Percentiles rank a stretch among this genome's conserved stretches.
phyloP scores from a whole-genome alignment of 108 stramenopile genomes.

The Stephanodiscus minutulus region DNA sequence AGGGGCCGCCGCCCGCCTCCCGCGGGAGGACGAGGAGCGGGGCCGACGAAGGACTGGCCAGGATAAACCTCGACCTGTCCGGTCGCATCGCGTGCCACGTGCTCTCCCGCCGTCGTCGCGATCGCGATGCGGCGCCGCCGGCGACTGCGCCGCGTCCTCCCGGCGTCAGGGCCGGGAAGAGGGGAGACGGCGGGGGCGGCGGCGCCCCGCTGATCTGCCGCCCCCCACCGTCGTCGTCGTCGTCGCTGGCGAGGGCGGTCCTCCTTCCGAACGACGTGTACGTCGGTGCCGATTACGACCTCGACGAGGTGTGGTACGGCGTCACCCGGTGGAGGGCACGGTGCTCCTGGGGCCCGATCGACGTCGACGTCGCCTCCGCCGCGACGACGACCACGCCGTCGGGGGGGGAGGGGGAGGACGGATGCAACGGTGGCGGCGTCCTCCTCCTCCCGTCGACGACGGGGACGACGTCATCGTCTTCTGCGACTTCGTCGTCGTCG shows the following conservation, averaged over 20 bases:
- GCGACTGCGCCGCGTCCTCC: not conserved
- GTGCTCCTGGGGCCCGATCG: conserved; percentile 26
- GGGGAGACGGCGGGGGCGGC: not conserved
- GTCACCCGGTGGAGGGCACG: conserved; percentile 42
- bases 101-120: conserved; percentile 12
- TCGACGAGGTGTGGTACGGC: conserved; percentile 52
- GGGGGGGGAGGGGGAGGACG: not conserved
- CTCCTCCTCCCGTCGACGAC: not conserved
- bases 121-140: not conserved
- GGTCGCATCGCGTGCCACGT: conserved; percentile 44
- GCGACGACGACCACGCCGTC: not conserved
- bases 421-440: not conserved
- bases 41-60: not conserved
- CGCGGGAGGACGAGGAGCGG: not conserved
- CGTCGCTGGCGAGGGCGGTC: not conserved
- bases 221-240: not conserved
- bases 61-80: conserved; percentile 44
- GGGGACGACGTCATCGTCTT: not conserved
- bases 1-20: no score
- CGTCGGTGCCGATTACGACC: conserved; percentile 37
- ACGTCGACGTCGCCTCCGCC: not conserved
- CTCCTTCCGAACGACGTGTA: conserved; percentile 12
- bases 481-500: not conserved
- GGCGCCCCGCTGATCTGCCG: conserved; percentile 14
- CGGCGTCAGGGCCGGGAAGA: not conserved